Percentiles rank a stretch among this genome's conserved stretches.
These are phyloP conservation scores for Colletotrichum melonis DNA, from an alignment of 2,329 filamentous ascomycete genomes.

Conservation along the genomic window DNA sequence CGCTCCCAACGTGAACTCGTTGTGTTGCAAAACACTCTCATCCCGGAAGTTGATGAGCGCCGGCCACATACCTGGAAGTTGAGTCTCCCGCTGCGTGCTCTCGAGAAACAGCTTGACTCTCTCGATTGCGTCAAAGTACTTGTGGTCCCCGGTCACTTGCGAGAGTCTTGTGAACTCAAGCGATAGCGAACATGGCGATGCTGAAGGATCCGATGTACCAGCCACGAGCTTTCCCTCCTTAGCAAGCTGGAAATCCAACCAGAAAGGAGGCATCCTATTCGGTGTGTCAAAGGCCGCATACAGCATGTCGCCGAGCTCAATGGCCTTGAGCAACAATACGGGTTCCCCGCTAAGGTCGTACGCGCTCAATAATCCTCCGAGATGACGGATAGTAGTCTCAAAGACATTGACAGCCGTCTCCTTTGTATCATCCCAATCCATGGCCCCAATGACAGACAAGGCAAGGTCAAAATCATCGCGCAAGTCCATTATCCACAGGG, in stretches of 20 bases:
- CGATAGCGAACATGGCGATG: constrained; percentile 71
- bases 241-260: constrained; percentile 31
- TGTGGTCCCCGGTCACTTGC: constrained; percentile 77
- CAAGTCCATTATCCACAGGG: constrained; percentile 66
- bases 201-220: constrained; percentile 51
- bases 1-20: constrained; percentile 51
- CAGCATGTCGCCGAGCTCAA: constrained; percentile 72
- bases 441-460: constrained; percentile 52
- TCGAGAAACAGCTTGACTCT: constrained; percentile 76
- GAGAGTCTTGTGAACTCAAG: constrained; percentile 80
- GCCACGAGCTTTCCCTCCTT: constrained; percentile 24
- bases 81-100: constrained; percentile 73
- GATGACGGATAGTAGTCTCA: constrained; percentile 78
- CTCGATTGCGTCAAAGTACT: constrained; percentile 80
- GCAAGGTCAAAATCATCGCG: constrained; percentile 59
- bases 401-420: constrained; percentile 67
- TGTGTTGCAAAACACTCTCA: constrained; percentile 50
- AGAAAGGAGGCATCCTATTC: constrained; percentile 68
- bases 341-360: constrained; percentile 72
- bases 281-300: constrained; percentile 76
- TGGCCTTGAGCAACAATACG: constrained; percentile 68
- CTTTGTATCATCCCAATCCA: constrained; percentile 64
- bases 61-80: constrained; percentile 80
- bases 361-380: constrained; percentile 75
- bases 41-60: constrained; percentile 69